These are phyloP conservation scores for Blastobotrys robertii DNA, from an alignment of 805 yeast species.

Conservation along the genomic window DNA sequence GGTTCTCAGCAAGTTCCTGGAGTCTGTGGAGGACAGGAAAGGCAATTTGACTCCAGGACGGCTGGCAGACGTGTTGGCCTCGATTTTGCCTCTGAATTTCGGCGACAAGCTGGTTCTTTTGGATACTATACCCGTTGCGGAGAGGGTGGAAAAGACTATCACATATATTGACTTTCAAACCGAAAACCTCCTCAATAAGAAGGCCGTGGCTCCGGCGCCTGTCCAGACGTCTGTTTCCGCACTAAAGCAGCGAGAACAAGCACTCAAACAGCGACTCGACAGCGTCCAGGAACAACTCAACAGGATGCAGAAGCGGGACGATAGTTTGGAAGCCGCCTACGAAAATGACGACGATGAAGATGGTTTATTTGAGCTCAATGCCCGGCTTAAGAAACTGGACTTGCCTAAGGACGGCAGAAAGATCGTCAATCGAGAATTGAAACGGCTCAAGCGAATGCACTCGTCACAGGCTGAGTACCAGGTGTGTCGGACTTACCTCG, in stretches of 20 bases:
- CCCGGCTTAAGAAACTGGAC: slow-evolving; percentile 18
- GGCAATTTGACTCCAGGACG: slow-evolving; percentile 17
- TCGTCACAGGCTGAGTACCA: slow-evolving; percentile 34
- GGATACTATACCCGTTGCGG: slow-evolving; percentile 18
- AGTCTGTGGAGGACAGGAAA: neutral
- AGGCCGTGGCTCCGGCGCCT: neutral
- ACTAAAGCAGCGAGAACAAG: slow-evolving; percentile 20
- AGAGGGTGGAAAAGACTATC: slow-evolving; percentile 21
- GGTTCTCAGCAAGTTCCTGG: slow-evolving; percentile 1
- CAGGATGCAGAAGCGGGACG: slow-evolving; percentile 6
- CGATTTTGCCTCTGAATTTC: slow-evolving; percentile 26
- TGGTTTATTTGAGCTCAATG: slow-evolving; percentile 23
- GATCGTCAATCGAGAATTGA: slow-evolving; percentile 29
- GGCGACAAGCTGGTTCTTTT: slow-evolving; percentile 24
- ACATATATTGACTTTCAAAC: slow-evolving; percentile 9
- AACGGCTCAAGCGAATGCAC: slow-evolving; percentile 30
- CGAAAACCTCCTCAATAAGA: slow-evolving; percentile 1
- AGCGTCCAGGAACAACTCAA: slow-evolving; percentile 19
- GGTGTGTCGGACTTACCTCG: slow-evolving; percentile 33
- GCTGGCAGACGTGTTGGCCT: slow-evolving; percentile 28
- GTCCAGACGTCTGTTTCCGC: slow-evolving; percentile 7
- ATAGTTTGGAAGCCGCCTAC: slow-evolving; percentile 4
- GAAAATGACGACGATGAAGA: slow-evolving; percentile 27
- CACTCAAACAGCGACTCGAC: slow-evolving; percentile 20
- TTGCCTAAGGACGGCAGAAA: slow-evolving; percentile 28